Evolutionary conservation across 225 moss, liverwort and hornwort species (phyloP).

Genomic region (Pleurozium schreberi): DNA sequence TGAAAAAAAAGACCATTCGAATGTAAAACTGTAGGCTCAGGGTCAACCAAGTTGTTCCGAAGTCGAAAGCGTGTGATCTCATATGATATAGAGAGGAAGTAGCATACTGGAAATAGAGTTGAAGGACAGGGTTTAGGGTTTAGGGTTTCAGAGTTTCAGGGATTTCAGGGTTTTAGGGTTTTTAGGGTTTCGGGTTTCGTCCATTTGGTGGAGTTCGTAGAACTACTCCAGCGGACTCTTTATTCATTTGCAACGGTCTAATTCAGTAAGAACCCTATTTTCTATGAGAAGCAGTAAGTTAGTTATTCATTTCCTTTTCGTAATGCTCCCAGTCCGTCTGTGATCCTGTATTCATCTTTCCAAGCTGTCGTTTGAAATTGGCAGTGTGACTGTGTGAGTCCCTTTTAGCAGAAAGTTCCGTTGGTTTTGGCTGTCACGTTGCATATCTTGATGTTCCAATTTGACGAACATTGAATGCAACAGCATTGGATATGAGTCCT

Average conservation of each 20-base stretch:
- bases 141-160: background rate
- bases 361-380: background rate
- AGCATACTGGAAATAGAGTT: background rate
- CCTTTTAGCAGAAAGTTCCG: background rate
- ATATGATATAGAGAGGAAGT: background rate
- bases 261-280: too few relatives aligned
- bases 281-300: too few relatives aligned
- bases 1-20: background rate
- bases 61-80: background rate
- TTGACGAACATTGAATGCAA: background rate
- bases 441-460: background rate
- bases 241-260: background rate
- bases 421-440: background rate
- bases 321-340: background rate
- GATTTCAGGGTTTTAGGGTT: background rate
- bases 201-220: background rate
- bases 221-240: background rate
- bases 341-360: background rate
- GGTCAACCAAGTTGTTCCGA: background rate
- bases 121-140: background rate
- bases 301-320: background rate
- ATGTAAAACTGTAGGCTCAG: too few relatives aligned
- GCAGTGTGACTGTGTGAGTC: background rate
- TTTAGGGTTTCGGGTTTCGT: background rate
- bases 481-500: background rate